A percentile compares a stretch with the other conserved stretches of the same genome.
Evolutionary conservation across 1,284 basidiomycete species (phyloP).

Genomic region (Cutaneotrichosporon mucoides): DNA sequence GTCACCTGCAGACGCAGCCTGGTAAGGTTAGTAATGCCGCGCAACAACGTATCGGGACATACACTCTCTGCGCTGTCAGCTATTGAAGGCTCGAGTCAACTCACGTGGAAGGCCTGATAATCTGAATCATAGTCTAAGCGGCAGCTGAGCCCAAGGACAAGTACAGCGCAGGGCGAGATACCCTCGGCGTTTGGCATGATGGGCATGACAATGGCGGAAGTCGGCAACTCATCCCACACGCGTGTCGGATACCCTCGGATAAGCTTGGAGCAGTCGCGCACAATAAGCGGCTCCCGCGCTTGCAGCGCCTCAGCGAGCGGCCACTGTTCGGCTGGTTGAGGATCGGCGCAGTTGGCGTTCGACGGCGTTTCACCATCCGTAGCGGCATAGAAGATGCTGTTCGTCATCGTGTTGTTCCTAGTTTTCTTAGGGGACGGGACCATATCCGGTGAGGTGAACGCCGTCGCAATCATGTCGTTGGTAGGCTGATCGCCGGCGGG

Average conservation of each 20-base stretch:
- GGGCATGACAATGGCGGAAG: conserved; percentile 48
- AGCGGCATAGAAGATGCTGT: neutral
- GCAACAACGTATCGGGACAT: neutral
- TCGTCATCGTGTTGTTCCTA: neutral
- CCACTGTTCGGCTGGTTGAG: conserved; percentile 25
- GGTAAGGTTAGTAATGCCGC: neutral
- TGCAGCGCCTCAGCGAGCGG: conserved; percentile 40
- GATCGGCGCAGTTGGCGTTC: neutral
- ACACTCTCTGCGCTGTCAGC: conserved; percentile 26
- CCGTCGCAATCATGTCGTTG: conserved; percentile 7
- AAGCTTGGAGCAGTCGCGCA: conserved; percentile 40
- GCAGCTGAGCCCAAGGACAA: conserved; percentile 48
- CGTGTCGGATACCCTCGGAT: conserved; percentile 38
- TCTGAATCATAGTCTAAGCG: conserved; percentile 43
- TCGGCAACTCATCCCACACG: conserved; percentile 46
- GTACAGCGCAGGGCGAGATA: conserved; percentile 38
- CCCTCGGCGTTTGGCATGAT: conserved; percentile 42
- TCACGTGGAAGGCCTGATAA: conserved; percentile 44
- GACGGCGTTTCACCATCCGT: neutral
- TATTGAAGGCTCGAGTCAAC: conserved; percentile 3
- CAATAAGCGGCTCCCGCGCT: conserved; percentile 31
- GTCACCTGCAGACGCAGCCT: conserved; percentile 24
- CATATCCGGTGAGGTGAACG: conserved; percentile 6
- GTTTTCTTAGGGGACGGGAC: neutral
- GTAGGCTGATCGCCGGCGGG: neutral